Base-by-base conservation (phyloP, 75 land plant genomes). In the Cupressus sempervirens region DNA sequence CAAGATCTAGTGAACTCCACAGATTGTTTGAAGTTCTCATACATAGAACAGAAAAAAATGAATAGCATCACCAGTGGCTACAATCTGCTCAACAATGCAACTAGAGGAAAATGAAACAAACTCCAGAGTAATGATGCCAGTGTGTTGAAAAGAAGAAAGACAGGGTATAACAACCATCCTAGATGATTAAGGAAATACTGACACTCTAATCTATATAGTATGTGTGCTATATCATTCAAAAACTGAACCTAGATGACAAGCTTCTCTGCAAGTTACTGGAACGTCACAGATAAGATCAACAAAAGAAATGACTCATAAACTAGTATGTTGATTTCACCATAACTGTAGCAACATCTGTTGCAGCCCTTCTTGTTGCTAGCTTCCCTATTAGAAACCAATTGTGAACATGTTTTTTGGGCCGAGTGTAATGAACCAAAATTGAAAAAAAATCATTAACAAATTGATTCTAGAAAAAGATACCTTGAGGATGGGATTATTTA, bases 21-120 rank as follows among this genome's bases (percentile, higher is more conserved):
- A 40, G 20, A 72, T 20, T 41, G 50, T 38, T 85, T 85, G n/a
- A 53, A 67, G 40, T 34, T 34, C 13, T 52, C 87, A 81, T 91
- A 96, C 99, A 88, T 97, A 97, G 82, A 96, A 86, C 84, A 95
- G 99, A 86, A 89, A 92, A 89, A 95, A 95, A 8, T 93, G 93
- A 79, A 94, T 77, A 45, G 92, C 96, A 82, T 90, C 76, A 77
- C 94, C 88, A 85, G 90, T 91, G 35, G 89, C 88, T 84, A 98
- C 98, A 86, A 97, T 92, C 85, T 97, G 98, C 88, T 97, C 99
- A 70, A 96, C 67, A 53, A 88, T 92, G 82, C 87, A 85, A 67
- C 77, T 86, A 3, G 99, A 85, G 29, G 84, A 76, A 84, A 87
- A 88, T 18, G 99, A 97, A 74, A 95, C 75, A 46, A 93, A 90